Conservation (phyloP, 1,284 basidiomycete species). For the Leucoagaricus sp. region DNA sequence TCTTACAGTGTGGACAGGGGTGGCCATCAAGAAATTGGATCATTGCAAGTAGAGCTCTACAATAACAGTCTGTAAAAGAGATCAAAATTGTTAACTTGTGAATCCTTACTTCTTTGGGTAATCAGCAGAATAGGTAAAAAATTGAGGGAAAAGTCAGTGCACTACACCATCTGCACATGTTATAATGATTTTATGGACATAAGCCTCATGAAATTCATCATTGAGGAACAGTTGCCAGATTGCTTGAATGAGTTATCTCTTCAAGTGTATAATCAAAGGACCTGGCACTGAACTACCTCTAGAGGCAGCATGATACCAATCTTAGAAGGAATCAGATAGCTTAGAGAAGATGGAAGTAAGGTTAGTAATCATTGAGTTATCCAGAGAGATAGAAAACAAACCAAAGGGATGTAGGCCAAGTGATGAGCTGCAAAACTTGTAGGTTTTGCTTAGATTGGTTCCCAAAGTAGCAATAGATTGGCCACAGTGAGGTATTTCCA, state of each 20-base stretch:
- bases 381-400: too few relatives aligned
- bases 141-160: conserved; percentile 1
- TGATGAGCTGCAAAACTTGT: conserved; percentile 1
- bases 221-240: neutral
- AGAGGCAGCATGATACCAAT: neutral
- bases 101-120: conserved; percentile 32
- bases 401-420: neutral
- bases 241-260: neutral
- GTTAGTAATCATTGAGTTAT: neutral
- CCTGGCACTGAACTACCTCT: too few relatives aligned
- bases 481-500: conserved; percentile 32
- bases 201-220: neutral
- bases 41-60: neutral
- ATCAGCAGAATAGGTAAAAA: conserved; percentile 28
- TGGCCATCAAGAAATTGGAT: neutral
- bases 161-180: neutral
- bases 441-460: conserved; percentile 28
- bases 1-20: neutral
- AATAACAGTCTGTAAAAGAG: too few relatives aligned
- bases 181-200: neutral
- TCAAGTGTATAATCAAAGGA: too few relatives aligned
- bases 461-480: conserved; percentile 28
- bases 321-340: neutral
- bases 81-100: neutral
- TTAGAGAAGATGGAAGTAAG: neutral